Percentiles rank a stretch among this genome's conserved stretches.
phyloP scores from a whole-genome alignment of 805 yeast species.

The Metschnikowia dekortorum region DNA sequence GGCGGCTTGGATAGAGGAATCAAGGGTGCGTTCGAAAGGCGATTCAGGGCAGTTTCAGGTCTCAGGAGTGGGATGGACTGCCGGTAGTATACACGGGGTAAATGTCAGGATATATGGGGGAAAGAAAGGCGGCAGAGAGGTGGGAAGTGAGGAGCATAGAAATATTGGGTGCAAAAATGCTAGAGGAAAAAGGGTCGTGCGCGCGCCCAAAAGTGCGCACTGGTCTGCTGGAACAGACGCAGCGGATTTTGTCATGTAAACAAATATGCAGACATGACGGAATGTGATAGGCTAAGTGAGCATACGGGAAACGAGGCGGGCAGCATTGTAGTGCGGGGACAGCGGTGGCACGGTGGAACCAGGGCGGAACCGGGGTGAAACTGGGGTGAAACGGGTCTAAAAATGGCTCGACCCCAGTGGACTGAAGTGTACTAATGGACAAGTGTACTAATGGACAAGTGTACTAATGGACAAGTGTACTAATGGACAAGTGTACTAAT shows the following conservation, averaged over 20 bases:
- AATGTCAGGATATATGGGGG: background rate
- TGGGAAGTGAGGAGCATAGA: background rate
- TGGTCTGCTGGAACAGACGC: background rate
- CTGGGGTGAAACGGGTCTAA: background rate
- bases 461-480: no score
- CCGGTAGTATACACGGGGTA: background rate
- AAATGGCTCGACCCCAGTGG: background rate
- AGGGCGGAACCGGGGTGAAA: background rate
- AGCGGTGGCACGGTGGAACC: background rate
- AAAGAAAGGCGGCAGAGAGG: background rate
- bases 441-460: no score
- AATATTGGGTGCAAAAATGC: conserved; percentile 18
- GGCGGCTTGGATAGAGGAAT: background rate
- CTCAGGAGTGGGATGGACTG: background rate
- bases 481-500: no score
- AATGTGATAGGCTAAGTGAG: no score
- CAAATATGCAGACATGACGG: no score
- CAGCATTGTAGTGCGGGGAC: no score
- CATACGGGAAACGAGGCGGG: background rate
- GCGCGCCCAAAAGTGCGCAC: background rate
- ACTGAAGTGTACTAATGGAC: no score
- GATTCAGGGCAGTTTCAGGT: background rate
- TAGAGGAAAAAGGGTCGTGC: conserved; percentile 10
- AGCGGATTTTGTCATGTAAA: background rate
- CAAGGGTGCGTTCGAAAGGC: background rate